Conservation (phyloP, 495 filamentous ascomycete species). For the Hypoxylon crocopeplum region DNA sequence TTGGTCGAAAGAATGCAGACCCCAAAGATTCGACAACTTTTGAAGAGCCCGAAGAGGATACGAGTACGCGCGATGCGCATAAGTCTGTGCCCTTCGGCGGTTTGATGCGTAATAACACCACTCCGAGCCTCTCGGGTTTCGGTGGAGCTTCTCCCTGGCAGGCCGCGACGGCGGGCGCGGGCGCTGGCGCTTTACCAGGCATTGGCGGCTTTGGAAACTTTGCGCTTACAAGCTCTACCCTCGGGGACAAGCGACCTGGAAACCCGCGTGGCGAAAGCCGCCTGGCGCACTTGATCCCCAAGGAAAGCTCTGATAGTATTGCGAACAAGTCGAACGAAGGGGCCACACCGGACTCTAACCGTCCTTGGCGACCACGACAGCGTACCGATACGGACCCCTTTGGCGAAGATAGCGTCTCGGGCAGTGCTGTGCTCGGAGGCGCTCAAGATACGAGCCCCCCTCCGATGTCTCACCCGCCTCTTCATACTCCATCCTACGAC, state of each 20-base stretch:
- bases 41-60: slow-evolving; percentile 57
- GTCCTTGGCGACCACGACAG: slow-evolving; percentile 58
- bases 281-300: slow-evolving; percentile 81
- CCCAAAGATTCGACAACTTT: slow-evolving; percentile 50
- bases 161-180: slow-evolving; percentile 54
- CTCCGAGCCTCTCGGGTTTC: slow-evolving; percentile 40
- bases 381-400: slow-evolving; percentile 87
- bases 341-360: slow-evolving; percentile 40
- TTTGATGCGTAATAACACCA: slow-evolving; percentile 74
- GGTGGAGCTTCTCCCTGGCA: slow-evolving; percentile 75
- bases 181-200: slow-evolving; percentile 61
- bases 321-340: slow-evolving; percentile 47
- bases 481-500: slow-evolving; percentile 54
- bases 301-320: slow-evolving; percentile 74
- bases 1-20: slow-evolving; percentile 77
- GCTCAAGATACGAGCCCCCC: slow-evolving; percentile 75
- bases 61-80: slow-evolving; percentile 14
- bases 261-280: slow-evolving; percentile 78
- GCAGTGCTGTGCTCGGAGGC: slow-evolving; percentile 82
- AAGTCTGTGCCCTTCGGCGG: slow-evolving; percentile 59
- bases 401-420: slow-evolving; percentile 66
- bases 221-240: slow-evolving; percentile 59
- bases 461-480: slow-evolving; percentile 44
- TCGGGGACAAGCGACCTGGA: slow-evolving; percentile 77
- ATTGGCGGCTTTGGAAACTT: slow-evolving; percentile 93